These are phyloP conservation scores for Davidsoniella eucalypti DNA, from an alignment of 2,329 filamentous ascomycete species.

Conservation along the genomic window DNA sequence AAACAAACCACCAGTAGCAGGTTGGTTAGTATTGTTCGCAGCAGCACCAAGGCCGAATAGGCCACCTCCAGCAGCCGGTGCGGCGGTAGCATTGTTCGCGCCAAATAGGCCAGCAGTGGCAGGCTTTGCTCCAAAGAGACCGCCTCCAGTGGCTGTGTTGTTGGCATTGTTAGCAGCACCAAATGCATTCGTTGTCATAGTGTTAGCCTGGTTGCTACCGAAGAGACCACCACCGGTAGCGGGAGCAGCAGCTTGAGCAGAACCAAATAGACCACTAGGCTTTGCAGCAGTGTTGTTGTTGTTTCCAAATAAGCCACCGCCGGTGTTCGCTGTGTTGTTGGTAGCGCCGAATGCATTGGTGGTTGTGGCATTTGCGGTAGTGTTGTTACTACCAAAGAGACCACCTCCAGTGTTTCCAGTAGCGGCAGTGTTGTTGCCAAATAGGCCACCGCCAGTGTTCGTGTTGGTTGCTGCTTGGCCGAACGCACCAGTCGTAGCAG, in stretches of 20 bases:
- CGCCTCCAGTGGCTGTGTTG: slow-evolving; percentile 17
- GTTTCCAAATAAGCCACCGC: slow-evolving; percentile 25
- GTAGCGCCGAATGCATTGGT: slow-evolving; percentile 25
- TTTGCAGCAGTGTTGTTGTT: slow-evolving; percentile 22
- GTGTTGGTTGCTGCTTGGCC: slow-evolving; percentile 21
- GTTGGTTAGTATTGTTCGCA: slow-evolving; percentile 23
- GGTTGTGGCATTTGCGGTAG: slow-evolving; percentile 1
- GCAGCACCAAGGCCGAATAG: slow-evolving; percentile 21
- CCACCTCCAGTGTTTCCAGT: slow-evolving; percentile 22
- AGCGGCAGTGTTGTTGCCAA: slow-evolving; percentile 20
- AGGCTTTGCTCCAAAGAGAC: slow-evolving; percentile 26
- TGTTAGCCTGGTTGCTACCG: slow-evolving; percentile 20
- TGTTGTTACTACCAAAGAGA: slow-evolving; percentile 27
- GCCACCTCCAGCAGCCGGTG: slow-evolving; percentile 21
- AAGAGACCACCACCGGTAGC: slow-evolving; percentile 29
- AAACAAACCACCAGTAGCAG: slow-evolving; percentile 15
- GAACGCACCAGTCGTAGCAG: slow-evolving; percentile 15
- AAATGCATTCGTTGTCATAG: slow-evolving; percentile 23
- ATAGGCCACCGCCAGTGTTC: slow-evolving; percentile 17
- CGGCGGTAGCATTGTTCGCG: slow-evolving; percentile 5
- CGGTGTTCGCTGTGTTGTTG: slow-evolving; percentile 14
- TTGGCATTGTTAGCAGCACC: slow-evolving; percentile 17
- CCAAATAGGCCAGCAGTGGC: slow-evolving; percentile 27
- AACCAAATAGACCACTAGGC: slow-evolving; percentile 34
- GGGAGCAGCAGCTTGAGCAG: slow-evolving; percentile 10